Evolutionary conservation across 2,329 filamentous ascomycete species (phyloP).

Genomic region (Sordariomycetes sp.): DNA sequence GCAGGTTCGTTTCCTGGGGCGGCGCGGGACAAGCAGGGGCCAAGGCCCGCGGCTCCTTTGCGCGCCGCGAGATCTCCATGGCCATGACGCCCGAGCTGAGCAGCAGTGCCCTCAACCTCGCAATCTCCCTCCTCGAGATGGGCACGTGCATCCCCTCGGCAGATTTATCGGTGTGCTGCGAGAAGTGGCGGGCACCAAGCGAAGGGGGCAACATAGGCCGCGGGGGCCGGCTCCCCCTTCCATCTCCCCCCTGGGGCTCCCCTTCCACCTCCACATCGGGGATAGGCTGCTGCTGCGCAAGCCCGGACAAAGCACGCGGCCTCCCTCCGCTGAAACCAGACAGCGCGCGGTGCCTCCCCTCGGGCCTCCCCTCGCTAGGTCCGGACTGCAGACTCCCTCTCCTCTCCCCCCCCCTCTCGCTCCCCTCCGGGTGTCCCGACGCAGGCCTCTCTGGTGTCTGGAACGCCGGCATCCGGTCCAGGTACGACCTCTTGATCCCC

Average conservation of each 20-base stretch:
- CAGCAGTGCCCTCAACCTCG: conserved; percentile 63
- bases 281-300: not conserved
- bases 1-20: conserved; percentile 9
- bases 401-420: not conserved
- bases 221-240: not conserved
- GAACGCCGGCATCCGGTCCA: conserved; percentile 3
- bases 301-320: not conserved
- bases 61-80: conserved; percentile 59
- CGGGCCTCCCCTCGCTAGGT: not conserved
- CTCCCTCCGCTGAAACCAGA: too few relatives aligned
- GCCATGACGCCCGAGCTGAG: conserved; percentile 84
- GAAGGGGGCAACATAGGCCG: conserved; percentile 11
- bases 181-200: conserved; percentile 3
- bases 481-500: not conserved
- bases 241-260: not conserved
- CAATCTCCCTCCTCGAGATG: conserved; percentile 60
- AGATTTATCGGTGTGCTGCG: conserved; percentile 17
- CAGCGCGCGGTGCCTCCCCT: too few relatives aligned
- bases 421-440: not conserved
- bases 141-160: conserved; percentile 16
- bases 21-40: conserved; percentile 7
- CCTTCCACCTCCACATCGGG: not conserved
- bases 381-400: not conserved
- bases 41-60: conserved; percentile 22
- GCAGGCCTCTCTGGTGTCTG: not conserved